Base-by-base conservation (phyloP, 2,329 filamentous ascomycete species). In the Pseudogymnoascus sp. region DNA sequence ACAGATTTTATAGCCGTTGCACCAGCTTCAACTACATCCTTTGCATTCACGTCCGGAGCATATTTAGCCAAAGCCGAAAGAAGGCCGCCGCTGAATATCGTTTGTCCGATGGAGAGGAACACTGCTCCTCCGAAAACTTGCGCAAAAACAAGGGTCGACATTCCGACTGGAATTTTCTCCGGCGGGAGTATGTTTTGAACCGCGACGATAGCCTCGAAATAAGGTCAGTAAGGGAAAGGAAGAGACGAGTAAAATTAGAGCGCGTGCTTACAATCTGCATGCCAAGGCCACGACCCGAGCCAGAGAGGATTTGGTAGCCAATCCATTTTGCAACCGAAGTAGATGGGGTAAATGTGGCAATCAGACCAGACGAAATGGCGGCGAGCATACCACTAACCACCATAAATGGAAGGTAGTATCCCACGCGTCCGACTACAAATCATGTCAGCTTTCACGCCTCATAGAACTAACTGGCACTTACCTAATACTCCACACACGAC, bases 21-120 rank as follows among this genome's bases (percentile, higher is more conserved):
- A 5, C 68, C 79, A 1, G 76, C 77, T 8, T 66, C 61, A 7
- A 79, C 71, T 0, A 80, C 68, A 0, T 65, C 63, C 6, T 68
- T 43, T 0, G 72, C 66, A 43, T 74, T 63, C 7, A 75, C 65
- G 5, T 43, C 37, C 5, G 73, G 75, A 6, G 72, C 73, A 37
- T 71, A 70, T 14, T 59, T 22, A 0, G 60, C 39, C 0, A 80
- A 65, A 36, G 71, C 68, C 0, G 67, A 41, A 69, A 47, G 39
- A 3, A 70, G 38, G 4, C 41, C 36, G 14, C 62, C 60, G 3
- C 30, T 64, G 63, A 75, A 74, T 16, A 72, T 68, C 1, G 68
- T 69, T 14, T 73, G 60, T 6, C 65, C 67, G 35, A 72, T 37
- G 28, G 66, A 66, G 35, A 74, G 64, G 61, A 69, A 71, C 2